These are phyloP conservation scores for Dipodascus albidus DNA, from an alignment of 805 yeast genomes.

Conservation along the genomic window DNA sequence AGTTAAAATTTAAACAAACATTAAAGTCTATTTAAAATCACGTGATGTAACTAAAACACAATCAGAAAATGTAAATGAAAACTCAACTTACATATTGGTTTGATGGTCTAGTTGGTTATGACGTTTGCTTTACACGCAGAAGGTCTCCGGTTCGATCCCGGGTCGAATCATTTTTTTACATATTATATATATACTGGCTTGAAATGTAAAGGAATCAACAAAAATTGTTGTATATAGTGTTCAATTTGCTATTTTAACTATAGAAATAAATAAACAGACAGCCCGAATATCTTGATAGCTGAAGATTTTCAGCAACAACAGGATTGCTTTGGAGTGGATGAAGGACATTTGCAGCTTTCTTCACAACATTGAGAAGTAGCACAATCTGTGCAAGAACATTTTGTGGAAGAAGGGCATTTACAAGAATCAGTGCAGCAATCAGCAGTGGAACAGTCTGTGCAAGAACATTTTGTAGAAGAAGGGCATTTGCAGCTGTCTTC, in stretches of 20 bases:
- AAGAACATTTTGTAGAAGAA: not conserved
- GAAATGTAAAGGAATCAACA: no score
- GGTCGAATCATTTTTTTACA: not conserved
- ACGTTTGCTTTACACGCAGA: conserved; percentile 2
- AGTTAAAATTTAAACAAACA: no score
- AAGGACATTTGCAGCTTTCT: not conserved
- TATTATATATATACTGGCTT: not conserved
- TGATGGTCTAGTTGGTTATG: conserved; percentile 1
- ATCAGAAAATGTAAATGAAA: not conserved
- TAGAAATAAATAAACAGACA: no score
- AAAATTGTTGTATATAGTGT: no score
- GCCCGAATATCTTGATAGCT: no score
- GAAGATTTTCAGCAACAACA: no score
- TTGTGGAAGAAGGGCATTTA: not conserved
- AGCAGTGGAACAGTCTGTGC: not conserved
- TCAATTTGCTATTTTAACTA: no score
- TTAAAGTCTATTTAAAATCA: no score
- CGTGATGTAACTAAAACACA: not conserved
- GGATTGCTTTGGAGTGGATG: no score
- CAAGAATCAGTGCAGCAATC: not conserved
- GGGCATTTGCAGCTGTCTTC: not conserved
- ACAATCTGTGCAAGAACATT: not conserved
- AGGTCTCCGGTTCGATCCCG: conserved; percentile 2
- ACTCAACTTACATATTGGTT: not conserved
- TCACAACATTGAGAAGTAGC: not conserved